Evolutionary conservation across 768 basidiomycete genomes (phyloP), one percentile per base, ranked within the genome.

Genomic region (Pleurotus djamor): DNA sequence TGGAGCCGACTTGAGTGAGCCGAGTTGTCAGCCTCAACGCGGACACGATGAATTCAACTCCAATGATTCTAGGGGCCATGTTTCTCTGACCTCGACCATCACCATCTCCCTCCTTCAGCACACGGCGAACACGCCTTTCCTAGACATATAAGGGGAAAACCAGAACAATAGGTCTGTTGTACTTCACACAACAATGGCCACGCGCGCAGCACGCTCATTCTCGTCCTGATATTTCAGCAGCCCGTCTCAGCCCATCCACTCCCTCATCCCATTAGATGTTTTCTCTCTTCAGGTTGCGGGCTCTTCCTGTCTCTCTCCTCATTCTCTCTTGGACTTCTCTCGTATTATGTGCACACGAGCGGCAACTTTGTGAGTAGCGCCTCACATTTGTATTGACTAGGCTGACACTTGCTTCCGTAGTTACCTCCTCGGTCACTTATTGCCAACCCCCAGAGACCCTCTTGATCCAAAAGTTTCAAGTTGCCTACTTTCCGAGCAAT

Each of bases 341-440:
- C 41, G 57, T 43, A 45, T 58, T 48, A 49, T 57, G 33, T 61
- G 60, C 35, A 66, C 37, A 38, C n/a, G 54, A 56, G 33, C 37
- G 38, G 28, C 54, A 56, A 44, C 28, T 56, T 43, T 56, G 54
- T 45, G 41, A 21, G 54, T 44, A 28, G 12, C 13, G 9, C 16
- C 12, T 13, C 9, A 14, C 41, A 28, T 28, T 44, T 56, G 21
- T 43, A 17, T 14, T 37, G 10, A 6, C 57, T 61, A 57, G 56
- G 7, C 58, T 61, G 58, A 62, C 59, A 51, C 57, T 59, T 57
- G 49, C 35, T 59, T 28, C 69, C 41, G 58, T 33, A 93, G 91
- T 91, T 71, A 92, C 92, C 33, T 92, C 90, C 16, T 93, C 92
- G 59, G 90, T 94, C 67, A 89, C 92, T 34, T 94, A 94, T 71